Conservation (phyloP, 768 basidiomycete genomes). For the Pleurotus salmoneostramineus region DNA sequence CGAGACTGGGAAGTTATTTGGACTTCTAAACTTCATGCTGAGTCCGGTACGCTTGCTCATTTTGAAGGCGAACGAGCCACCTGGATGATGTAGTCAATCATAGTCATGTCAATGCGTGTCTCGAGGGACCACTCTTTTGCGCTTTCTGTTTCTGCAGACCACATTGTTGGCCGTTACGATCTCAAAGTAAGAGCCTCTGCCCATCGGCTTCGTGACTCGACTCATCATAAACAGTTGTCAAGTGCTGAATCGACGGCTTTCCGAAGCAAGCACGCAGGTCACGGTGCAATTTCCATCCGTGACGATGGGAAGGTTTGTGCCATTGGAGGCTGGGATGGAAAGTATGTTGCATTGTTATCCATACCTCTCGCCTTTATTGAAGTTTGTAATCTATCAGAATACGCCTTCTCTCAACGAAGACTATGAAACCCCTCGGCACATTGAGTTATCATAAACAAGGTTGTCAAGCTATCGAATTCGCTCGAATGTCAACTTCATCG, state of each 20-base stretch:
- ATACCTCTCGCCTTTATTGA: neutral
- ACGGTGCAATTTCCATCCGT: slow-evolving; percentile 70
- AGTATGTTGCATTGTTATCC: slow-evolving; percentile 40
- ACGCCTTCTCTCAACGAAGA: slow-evolving; percentile 77
- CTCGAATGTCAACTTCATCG: slow-evolving; percentile 26
- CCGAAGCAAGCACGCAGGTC: slow-evolving; percentile 76
- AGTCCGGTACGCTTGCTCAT: slow-evolving; percentile 51
- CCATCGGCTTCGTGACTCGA: neutral
- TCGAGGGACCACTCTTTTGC: slow-evolving; percentile 56
- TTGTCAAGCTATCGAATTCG: slow-evolving; percentile 76
- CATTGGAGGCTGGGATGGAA: slow-evolving; percentile 92
- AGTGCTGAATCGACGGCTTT: neutral
- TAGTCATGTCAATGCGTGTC: slow-evolving; percentile 87
- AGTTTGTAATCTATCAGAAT: slow-evolving; percentile 40
- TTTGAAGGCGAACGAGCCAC: neutral
- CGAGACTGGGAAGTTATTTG: slow-evolving; percentile 71
- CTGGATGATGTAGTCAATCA: neutral
- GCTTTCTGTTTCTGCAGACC: slow-evolving; percentile 83
- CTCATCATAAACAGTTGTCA: neutral
- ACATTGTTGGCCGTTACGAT: slow-evolving; percentile 66
- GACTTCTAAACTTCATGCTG: slow-evolving; percentile 63
- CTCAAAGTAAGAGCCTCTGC: slow-evolving; percentile 36
- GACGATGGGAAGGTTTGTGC: slow-evolving; percentile 79
- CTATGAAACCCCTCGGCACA: slow-evolving; percentile 80
- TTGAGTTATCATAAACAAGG: slow-evolving; percentile 77